Evolutionary conservation across 129 eudicot species (phyloP), one percentile per base, ranked within the genome.

Genomic region (Flaveria sonorensis): DNA sequence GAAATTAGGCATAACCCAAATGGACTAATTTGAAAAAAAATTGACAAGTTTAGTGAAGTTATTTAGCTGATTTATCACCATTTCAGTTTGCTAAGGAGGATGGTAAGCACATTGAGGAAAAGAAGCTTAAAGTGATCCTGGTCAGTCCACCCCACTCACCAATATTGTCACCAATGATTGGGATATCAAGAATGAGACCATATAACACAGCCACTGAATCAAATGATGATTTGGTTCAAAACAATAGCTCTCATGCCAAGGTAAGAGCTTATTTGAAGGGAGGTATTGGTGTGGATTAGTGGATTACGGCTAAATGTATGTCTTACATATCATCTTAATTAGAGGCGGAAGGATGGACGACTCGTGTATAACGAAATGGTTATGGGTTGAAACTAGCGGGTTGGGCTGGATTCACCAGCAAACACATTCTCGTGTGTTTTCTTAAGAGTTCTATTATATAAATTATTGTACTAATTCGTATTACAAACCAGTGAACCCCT

Each of bases 101-200:
- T 47, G 83, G 82, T 19, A 87, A 84, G 71, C 68, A 73, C 67
- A 68, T 90, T 23, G 86, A 84, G 72, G 96, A 90, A 74, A 81
- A 68, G 66, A 90, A 84, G 89, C 83, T 90, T 62, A 86, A 81
- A 71, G 96, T 87, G 85, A 50, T 85, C 71, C 90, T 90, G 60
- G 70, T 83, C 57, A 82, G 85, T 66, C 92, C 92, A 70, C 86
- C 88, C 24, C 47, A 48, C 70, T 90, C 92, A 19, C 92, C 96
- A 14, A 80, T 51, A 51, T 47, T 83, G 71, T 76, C 89, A 46
- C 89, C 92, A 47, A 83, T 81, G 69, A 87, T 79, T 63, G 86
- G 56, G 75, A 82, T 65, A 45, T 66, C 69, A 55, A 71, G 85
- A 75, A 83, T 72, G 71, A 72, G 64, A 40, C 83, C 79, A 52